Evolutionary conservation across 495 filamentous ascomycete genomes (phyloP).

Genomic region (Penicillium bialowiezense): DNA sequence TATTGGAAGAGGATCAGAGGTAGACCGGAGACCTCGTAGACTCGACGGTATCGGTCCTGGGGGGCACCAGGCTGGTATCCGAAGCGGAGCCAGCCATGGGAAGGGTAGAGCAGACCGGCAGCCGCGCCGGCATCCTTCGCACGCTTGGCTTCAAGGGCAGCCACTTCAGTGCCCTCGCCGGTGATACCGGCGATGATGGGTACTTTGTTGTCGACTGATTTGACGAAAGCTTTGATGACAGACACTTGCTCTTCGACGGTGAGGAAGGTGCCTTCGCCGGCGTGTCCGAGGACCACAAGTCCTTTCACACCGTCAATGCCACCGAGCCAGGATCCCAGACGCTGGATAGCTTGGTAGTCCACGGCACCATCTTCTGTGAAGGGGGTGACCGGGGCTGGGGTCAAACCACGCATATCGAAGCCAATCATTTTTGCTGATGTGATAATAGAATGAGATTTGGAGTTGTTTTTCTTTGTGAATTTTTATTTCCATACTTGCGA

Average conservation of each 20-base stretch:
- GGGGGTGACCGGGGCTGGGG: slow-evolving; percentile 34
- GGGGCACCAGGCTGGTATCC: slow-evolving; percentile 35
- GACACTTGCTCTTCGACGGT: slow-evolving; percentile 30
- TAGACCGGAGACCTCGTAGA: slow-evolving; percentile 31
- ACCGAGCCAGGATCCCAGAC: slow-evolving; percentile 34
- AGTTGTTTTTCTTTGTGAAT: too few species aligned
- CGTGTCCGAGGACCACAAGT: slow-evolving; percentile 34
- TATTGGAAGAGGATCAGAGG: slow-evolving; percentile 38
- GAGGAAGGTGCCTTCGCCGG: slow-evolving; percentile 35
- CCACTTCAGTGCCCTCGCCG: slow-evolving; percentile 33
- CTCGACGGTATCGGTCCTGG: slow-evolving; percentile 30
- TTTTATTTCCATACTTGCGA: too few species aligned
- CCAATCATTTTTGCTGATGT: slow-evolving; percentile 9
- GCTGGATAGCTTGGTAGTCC: slow-evolving; percentile 33
- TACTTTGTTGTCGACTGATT: slow-evolving; percentile 31
- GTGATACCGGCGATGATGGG: slow-evolving; percentile 37
- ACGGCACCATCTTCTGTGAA: slow-evolving; percentile 28
- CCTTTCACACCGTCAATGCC: slow-evolving; percentile 34
- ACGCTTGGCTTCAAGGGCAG: slow-evolving; percentile 34
- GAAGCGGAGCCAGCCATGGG: slow-evolving; percentile 37
- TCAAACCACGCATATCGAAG: slow-evolving; percentile 30
- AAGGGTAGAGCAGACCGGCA: slow-evolving; percentile 36
- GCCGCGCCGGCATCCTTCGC: slow-evolving; percentile 33
- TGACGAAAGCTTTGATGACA: slow-evolving; percentile 34
- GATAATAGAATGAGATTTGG: slow-evolving; percentile 29